Conservation (phyloP, 768 basidiomycete species). For the Mycena leptocephala region DNA sequence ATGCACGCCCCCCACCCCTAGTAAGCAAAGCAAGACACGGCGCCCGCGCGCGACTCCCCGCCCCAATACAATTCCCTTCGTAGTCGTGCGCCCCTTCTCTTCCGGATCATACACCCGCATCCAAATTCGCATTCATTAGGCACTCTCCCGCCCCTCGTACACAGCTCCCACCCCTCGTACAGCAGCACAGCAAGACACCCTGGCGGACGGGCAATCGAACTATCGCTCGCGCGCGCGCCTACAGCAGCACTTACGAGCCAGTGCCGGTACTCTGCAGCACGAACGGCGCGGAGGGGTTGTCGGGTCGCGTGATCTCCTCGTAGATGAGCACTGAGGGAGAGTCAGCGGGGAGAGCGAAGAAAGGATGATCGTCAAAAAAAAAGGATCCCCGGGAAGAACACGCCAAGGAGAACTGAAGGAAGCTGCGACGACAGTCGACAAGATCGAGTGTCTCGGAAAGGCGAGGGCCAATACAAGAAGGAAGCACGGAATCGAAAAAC, state of each 20-base stretch:
- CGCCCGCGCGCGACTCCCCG: too few relatives aligned
- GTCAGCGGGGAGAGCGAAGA: background rate
- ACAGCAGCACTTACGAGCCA: background rate
- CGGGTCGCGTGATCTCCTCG: constrained; percentile 63
- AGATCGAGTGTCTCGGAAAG: too few relatives aligned
- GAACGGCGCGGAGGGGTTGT: constrained; percentile 38
- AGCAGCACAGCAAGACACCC: background rate
- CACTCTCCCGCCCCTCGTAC: background rate
- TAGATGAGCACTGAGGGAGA: constrained; percentile 61
- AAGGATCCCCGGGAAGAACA: background rate
- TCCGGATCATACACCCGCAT: too few relatives aligned
- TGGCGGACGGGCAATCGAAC: too few relatives aligned
- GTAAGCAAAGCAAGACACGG: too few relatives aligned
- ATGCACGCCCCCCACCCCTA: too few relatives aligned
- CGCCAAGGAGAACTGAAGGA: background rate
- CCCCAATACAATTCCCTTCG: too few relatives aligned
- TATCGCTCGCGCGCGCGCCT: background rate
- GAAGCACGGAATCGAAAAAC: background rate
- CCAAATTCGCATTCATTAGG: too few relatives aligned
- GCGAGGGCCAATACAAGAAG: too few relatives aligned
- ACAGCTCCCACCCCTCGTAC: background rate
- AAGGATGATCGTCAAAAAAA: background rate
- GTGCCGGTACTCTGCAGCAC: constrained; percentile 23
- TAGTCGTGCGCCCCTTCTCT: too few relatives aligned
- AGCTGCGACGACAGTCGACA: constrained; percentile 13